Evolutionary conservation across 495 filamentous ascomycete species (phyloP), one percentile per base, ranked within the genome.

Genomic region (Corynascus novoguineensis): DNA sequence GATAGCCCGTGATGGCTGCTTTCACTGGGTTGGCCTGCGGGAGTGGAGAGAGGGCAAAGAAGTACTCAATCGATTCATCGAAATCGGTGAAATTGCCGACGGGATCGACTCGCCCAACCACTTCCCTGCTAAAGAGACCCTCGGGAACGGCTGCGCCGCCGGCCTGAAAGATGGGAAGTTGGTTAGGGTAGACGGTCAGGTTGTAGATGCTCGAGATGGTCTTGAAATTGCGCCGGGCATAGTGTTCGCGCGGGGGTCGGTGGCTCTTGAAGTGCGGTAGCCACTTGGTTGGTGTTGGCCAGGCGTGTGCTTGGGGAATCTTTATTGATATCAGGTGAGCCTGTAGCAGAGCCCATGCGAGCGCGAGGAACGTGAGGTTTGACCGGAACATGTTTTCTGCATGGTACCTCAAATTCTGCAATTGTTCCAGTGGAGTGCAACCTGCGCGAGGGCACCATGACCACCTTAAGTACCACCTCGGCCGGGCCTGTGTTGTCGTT

Each of bases 171-270:
- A 75, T 68, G 48, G 71, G 68, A 0, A 75, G 25, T n/a, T 75
- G 64, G 48, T 73, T 70, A 17, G 72, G 72, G 55, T 63, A 75
- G 47, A 73, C 60, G 53, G 72, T 75, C 21, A 72, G 68, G 47
- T 70, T 66, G 62, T 75, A 75, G 59, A 75, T 73, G 45, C 49
- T 56, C 15, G 58, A 60, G 56, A 75, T 64, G 51, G 69, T 75
- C 14, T 62, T 50, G 63, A 69, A 64, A 57, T 75, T 75, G 60
- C 72, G 72, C 45, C 60, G 24, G 45, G 50, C 49, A 14, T 46
- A 66, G 48, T n/a, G n/a, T n/a, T 53, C 17, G 19, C 22, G 12
- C 7, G 31, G 21, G 12, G 57, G 57, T 1, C 40, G 49, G 17
- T 40, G 32, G 45, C 57, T 60, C 50, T 60, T 60, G 38, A 34